These are phyloP conservation scores for Parietaria judaica DNA, from an alignment of 306 rosid species.

Conservation along the genomic window DNA sequence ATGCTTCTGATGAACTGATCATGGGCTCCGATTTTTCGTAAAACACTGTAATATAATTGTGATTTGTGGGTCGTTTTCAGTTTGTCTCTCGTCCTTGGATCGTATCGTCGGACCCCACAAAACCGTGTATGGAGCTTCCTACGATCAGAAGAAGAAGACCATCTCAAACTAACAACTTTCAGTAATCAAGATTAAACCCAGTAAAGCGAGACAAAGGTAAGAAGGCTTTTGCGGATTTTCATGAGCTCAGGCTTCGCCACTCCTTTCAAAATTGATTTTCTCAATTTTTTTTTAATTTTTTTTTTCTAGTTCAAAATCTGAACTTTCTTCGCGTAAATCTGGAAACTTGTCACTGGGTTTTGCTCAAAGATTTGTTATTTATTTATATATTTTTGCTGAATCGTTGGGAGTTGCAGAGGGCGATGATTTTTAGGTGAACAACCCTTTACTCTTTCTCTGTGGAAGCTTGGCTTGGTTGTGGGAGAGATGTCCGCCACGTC, in stretches of 20 bases:
- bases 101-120: slow-evolving; percentile 48
- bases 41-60: slow-evolving; percentile 3
- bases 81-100: slow-evolving; percentile 26
- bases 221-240: slow-evolving; percentile 2
- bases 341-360: slow-evolving; percentile 16
- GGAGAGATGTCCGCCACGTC: slow-evolving; percentile 46
- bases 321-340: slow-evolving; percentile 14
- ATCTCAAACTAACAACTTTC: slow-evolving; percentile 8
- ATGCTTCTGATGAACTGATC: too few relatives aligned
- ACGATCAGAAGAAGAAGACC: not conserved
- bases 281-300: not conserved
- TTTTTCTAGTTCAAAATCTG: not conserved
- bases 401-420: too few relatives aligned
- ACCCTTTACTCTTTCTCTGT: too few relatives aligned
- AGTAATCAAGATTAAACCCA: slow-evolving; percentile 4
- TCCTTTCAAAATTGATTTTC: too few relatives aligned
- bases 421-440: too few relatives aligned
- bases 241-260: not conserved
- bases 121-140: slow-evolving; percentile 29
- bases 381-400: not conserved
- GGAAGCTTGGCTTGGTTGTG: not conserved
- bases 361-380: slow-evolving; percentile 9
- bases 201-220: slow-evolving; percentile 8
- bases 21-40: not conserved
- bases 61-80: slow-evolving; percentile 32